Evolutionary conservation across 331 rosid genomes (phyloP), one percentile per base, ranked within the genome.

Genomic region (Malus hybrid): DNA sequence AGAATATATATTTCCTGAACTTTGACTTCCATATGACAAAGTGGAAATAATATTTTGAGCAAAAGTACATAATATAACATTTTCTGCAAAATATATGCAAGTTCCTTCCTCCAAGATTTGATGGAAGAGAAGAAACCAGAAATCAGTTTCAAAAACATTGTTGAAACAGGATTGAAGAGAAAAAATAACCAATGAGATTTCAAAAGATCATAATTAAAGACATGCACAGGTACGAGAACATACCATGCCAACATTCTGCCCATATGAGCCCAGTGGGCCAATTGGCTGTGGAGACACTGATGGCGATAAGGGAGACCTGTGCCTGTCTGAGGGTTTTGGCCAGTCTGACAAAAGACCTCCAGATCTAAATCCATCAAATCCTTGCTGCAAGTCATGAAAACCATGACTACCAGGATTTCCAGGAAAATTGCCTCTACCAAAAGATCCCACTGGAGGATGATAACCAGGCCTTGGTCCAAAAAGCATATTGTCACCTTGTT

Each of bases 401-500:
- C 84, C 81, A 60, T 86, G 85, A 53, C 85, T 75, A 73, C 95
- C 91, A 55, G 85, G 86, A 66, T 84, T 84, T 72, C 82, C 86
- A 55, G 88, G 91, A 80, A 86, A 89, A 77, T 72, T 89, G 82
- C 90, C 97, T 80, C 97, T 86, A 65, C 88, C 88, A 71, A 84
- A 91, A 72, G 95, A 86, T 78, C 91, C 95, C 57, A 77, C 75
- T 24, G 92, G 84, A 32, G 95, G 81, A 89, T 86, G 82, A 89
- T 86, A 87, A 74, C 88, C 86, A 36, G 93, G 88, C 80, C 97
- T 86, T 77, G 92, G 88, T 79, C 97, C 97, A 85, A 87, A 89
- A 77, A 80, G 80, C 85, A 88, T 86, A 79, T 76, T 89, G 69
- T 89, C 97, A 79, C 88, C 88, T 77, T 85, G 93, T 72, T 85